Conservation (phyloP, 495 filamentous ascomycete genomes). For the Talaromyces trachyspermus region DNA sequence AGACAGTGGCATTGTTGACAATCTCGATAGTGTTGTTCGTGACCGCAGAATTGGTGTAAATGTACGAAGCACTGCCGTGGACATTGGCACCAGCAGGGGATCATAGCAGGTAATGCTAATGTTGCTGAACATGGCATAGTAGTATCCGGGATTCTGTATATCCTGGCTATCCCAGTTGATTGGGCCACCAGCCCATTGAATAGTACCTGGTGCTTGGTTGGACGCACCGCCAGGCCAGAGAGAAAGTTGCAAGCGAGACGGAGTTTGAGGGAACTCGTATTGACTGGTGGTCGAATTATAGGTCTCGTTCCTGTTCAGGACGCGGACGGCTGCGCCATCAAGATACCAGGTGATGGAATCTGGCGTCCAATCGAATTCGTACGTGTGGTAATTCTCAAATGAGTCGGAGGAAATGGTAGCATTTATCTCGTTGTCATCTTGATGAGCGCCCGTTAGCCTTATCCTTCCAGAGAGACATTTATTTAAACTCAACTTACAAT, state of each 20-base stretch:
- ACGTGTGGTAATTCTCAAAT: constrained; percentile 75
- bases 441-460: constrained; percentile 17
- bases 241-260: constrained; percentile 87
- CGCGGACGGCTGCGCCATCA: constrained; percentile 69
- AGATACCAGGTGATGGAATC: constrained; percentile 79
- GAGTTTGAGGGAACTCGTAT: constrained; percentile 88
- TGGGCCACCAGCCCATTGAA: constrained; percentile 83
- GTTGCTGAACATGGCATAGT: constrained; percentile 74
- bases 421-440: constrained; percentile 70
- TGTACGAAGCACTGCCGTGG: constrained; percentile 59
- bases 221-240: constrained; percentile 87
- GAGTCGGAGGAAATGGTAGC: constrained; percentile 59
- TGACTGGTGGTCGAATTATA: constrained; percentile 77
- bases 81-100: constrained; percentile 56
- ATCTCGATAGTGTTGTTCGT: constrained; percentile 71
- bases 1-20: constrained; percentile 65
- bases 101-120: constrained; percentile 81
- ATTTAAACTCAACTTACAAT: constrained; percentile 77
- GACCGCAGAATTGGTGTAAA: constrained; percentile 57
- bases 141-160: constrained; percentile 79
- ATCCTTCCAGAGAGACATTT: too few relatives aligned
- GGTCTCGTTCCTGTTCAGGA: constrained; percentile 64
- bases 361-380: constrained; percentile 89
- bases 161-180: constrained; percentile 81
- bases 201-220: constrained; percentile 78